Evolutionary conservation across 495 filamentous ascomycete genomes (phyloP).

Genomic region (Penicillium ucsense): DNA sequence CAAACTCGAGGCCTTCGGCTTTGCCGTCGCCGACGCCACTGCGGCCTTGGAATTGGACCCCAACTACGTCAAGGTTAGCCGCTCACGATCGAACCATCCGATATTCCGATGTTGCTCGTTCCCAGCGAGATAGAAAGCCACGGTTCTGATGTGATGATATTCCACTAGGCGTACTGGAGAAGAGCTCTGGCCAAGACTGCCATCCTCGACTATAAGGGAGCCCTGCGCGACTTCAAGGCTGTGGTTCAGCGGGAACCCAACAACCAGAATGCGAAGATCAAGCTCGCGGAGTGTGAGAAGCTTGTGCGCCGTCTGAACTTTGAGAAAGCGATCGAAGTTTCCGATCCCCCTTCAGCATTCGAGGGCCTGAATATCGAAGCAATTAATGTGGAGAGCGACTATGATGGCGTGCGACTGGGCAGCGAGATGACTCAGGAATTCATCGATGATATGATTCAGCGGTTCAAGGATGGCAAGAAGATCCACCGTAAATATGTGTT

Average conservation of each 20-base stretch:
- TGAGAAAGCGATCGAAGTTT: constrained; percentile 87
- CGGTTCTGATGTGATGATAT: too few species aligned
- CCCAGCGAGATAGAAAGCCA: too few species aligned
- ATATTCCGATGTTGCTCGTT: too few species aligned
- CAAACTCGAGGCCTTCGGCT: constrained; percentile 90
- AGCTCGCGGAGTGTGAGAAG: constrained; percentile 86
- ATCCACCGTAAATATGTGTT: constrained; percentile 94
- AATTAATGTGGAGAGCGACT: constrained; percentile 70
- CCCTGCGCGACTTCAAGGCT: constrained; percentile 83
- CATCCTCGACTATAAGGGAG: constrained; percentile 77
- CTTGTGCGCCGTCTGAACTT: constrained; percentile 84
- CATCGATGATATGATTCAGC: constrained; percentile 88
- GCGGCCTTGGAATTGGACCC: constrained; percentile 87
- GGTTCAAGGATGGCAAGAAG: constrained; percentile 94
- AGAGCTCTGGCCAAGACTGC: constrained; percentile 84
- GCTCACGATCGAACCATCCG: neutral
- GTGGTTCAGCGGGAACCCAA: constrained; percentile 77
- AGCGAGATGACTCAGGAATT: constrained; percentile 92
- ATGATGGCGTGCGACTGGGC: constrained; percentile 74
- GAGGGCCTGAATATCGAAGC: constrained; percentile 81
- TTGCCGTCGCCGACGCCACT: constrained; percentile 85
- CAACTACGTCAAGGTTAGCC: constrained; percentile 69
- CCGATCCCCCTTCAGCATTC: constrained; percentile 81
- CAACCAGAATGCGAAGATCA: constrained; percentile 85
- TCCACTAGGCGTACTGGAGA: constrained; percentile 79